Evolutionary conservation across 23 red algal species (phyloP), one percentile per base, ranked within the genome.

Genomic region (Gracilaria domingensis): DNA sequence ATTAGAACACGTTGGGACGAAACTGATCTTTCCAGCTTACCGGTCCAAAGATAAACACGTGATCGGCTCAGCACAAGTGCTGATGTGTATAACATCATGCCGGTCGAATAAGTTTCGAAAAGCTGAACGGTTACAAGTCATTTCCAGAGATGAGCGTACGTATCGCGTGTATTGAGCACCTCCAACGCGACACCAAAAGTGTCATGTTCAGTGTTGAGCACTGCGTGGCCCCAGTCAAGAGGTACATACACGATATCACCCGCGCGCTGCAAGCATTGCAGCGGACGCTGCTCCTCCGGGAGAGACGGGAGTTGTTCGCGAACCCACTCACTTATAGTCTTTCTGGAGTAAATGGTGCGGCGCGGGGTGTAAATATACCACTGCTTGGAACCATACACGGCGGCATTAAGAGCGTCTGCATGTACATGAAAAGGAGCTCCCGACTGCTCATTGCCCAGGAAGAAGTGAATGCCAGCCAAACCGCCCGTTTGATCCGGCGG

Each of bases 241-340:
- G 93, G 93, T 29, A 95, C 93, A 38, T 95, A 95, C 25, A 95
- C 88, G 33, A 91, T 78, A 66, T 95, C 93, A n/a, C 93, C 93
- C 23, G 85, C 64, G 18, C 56, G 55, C 56, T 95, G 93, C 73
- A 88, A 40, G 45, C 93, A 95, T 75, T 88, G 69, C 44, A 95
- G 88, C 17, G 93, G 93, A 11, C 45, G 54, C 39, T 86, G 44
- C 13, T 89, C 86, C 45, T 82, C 66, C 21, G 32, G 47, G 18
- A 89, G 29, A 14, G 57, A 20, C 0, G 37, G 48, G 21, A 80
- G 59, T 9, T 89, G 86, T n/a, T 81, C 86, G 1, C 55, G 71
- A 30, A 84, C 79, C 93, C 93, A 95, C 71, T 55, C 60, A 18
- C 65, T 50, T 23, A 95, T 84, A 28, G 86, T 80, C 49, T 75